Conservation (phyloP, 768 basidiomycete genomes). For the Termitomyces sp. region DNA sequence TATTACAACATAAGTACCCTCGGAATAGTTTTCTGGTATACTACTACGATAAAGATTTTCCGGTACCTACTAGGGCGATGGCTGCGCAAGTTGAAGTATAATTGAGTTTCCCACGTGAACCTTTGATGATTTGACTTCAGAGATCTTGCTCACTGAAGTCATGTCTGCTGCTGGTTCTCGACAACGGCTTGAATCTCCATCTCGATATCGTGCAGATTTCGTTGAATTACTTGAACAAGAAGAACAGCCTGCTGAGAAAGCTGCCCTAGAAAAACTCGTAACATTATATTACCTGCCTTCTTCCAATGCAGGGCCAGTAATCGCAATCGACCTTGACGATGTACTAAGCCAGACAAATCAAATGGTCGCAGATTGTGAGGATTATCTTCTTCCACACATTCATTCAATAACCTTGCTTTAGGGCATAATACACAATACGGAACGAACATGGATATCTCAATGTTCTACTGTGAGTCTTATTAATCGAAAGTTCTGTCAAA, state of each 20-base stretch:
- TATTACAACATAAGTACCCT: no score
- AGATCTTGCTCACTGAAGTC: not conserved
- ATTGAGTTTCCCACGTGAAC: constrained; percentile 36
- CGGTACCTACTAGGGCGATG: no score
- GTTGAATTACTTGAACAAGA: constrained; percentile 5
- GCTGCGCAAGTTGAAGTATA: no score
- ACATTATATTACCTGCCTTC: constrained; percentile 19
- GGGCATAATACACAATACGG: constrained; percentile 67
- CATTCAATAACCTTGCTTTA: constrained; percentile 17
- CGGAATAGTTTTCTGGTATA: no score
- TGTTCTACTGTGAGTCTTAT: constrained; percentile 57
- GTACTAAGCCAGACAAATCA: constrained; percentile 64
- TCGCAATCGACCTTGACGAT: constrained; percentile 68
- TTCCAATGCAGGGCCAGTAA: constrained; percentile 34
- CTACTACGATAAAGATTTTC: no score
- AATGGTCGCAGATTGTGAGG: constrained; percentile 53
- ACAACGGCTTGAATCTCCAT: constrained; percentile 15
- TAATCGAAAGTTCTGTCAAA: not conserved
- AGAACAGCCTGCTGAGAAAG: constrained; percentile 18
- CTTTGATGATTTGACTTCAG: not conserved
- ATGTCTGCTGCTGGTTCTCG: constrained; percentile 30
- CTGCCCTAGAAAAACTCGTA: constrained; percentile 23
- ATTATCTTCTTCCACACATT: not conserved
- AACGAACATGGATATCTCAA: constrained; percentile 49
- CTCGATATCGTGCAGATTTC: constrained; percentile 2